Evolutionary conservation across 495 filamentous ascomycete genomes (phyloP), one percentile per base, ranked within the genome.

Genomic region (Hypoxylon fuscum): DNA sequence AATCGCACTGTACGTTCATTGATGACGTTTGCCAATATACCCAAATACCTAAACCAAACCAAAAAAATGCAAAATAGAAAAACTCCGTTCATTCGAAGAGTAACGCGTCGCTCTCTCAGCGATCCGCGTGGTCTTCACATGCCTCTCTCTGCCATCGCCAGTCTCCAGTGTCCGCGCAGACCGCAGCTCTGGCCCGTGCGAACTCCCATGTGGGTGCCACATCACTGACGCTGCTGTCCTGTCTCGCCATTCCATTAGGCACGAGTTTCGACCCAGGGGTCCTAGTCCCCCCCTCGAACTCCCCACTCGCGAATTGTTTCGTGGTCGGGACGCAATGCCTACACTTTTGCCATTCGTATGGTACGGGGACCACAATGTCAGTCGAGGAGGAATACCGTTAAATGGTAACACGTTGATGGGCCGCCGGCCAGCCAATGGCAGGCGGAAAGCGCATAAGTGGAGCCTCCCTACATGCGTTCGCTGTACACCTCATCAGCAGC

Each of bases 61-160:
- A n/a, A n/a, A n/a, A n/a, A n/a, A n/a, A n/a, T n/a, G n/a, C n/a
- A n/a, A n/a, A n/a, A n/a, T n/a, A n/a, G n/a, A n/a, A n/a, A n/a
- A n/a, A n/a, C n/a, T 5, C 5, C 11, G 12, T 14, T 38, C 3
- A 15, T 38, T 38, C 35, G 35, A 38, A 38, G 3, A 38, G 35
- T 7, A 38, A 38, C 35, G 35, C 35, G 35, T 38, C 35, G 11
- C 11, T 11, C 35, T 38, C 35, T 38, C 35, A 15, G 35, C n/a
- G 35, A 38, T 38, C 35, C 35, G 35, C 35, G 35, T 38, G 35
- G 35, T 38, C 35, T 38, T 38, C 35, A 38, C 35, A 38, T 38
- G 35, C 35, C 15, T n/a, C 7, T 38, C 35, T 27, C 25, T 27
- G 25, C 25, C 1, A 38, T 2, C 3, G 35, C 12, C 35, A n/a